Base-by-base conservation (phyloP, 371 early-diverging fungal species). In the Phascolomyces articulosus region DNA sequence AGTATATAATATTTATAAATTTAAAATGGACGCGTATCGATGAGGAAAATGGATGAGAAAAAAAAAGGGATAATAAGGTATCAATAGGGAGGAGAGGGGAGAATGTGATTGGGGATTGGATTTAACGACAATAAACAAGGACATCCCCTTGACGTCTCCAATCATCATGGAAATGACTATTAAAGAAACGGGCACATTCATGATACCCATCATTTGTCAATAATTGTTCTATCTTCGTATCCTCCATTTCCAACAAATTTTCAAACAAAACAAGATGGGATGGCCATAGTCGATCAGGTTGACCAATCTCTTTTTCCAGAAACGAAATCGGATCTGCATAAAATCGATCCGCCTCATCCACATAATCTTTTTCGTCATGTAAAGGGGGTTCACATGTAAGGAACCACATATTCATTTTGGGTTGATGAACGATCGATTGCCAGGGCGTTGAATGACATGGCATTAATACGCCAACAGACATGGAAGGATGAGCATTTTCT, bases 401-500 rank as follows among this genome's bases (percentile, higher is more conserved):
- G 59, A 94, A 94, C 85, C 93, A 88, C 89, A 94, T 89, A 9
- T 49, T 55, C 0, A 65, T 26, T 26, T 74, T 53, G 0, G 66
- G 60, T 16, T 40, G 61, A 64, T 96, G 96, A 2, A 96, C 26
- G 58, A 90, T 76, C 28, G 92, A 88, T 54, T 92, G 88, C 81
- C 86, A 95, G 4, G 97, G 98, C 0, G 97, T 96, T 2, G 96
- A 96, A 72, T 98, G 97, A 63, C 98, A 98, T 1, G 98, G 97
- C 95, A 95, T 97, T 40, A 96, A 65, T 61, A 95, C 56, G 41
- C 75, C 74, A 8, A 77, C 62, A 4, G 76, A 73, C 1, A 40
- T 23, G 11, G 55, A 75, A 0, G 44, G 4, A n/a, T 28, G 47
- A 2, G 77, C 72, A 57, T 88, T 78, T 0, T 73, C 56, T 48